A percentile compares a stretch with the other conserved stretches of the same genome.
phyloP scores from a whole-genome alignment of 305 asterid species.

The Solanum hybrid region DNA sequence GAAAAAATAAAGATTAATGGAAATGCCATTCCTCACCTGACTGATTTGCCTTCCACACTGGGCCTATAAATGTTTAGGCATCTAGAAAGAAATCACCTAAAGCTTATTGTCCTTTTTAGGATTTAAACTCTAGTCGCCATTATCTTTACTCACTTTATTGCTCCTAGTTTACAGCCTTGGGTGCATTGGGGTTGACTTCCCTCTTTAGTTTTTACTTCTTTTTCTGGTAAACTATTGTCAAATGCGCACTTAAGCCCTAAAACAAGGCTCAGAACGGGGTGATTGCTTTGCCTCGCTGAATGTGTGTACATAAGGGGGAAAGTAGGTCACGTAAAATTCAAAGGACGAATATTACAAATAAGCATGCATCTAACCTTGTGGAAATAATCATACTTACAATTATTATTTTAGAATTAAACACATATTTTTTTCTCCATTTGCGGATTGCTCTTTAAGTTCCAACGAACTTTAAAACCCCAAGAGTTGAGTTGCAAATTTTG shows the following conservation, averaged over 20 bases:
- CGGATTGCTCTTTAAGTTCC: neutral
- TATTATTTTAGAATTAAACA: too few relatives aligned
- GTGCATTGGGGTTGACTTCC: neutral
- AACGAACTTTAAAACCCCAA: neutral
- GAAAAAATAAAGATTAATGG: neutral
- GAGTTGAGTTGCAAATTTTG: neutral
- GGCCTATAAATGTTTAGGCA: neutral
- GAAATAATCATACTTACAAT: neutral
- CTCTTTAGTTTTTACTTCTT: neutral
- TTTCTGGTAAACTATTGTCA: neutral
- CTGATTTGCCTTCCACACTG: neutral
- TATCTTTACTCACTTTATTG: too few relatives aligned
- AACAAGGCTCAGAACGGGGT: neutral
- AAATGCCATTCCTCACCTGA: neutral
- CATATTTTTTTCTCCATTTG: neutral
- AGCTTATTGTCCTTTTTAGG: neutral
- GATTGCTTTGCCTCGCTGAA: neutral
- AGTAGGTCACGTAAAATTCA: neutral
- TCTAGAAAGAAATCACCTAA: neutral
- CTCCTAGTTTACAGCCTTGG: neutral
- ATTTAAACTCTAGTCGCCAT: neutral
- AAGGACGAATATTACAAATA: neutral
- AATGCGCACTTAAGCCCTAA: neutral
- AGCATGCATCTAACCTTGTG: neutral
- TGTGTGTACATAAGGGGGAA: neutral